These are phyloP conservation scores for Ganoderma lingzhi DNA, from an alignment of 1,284 basidiomycete genomes.

Conservation along the genomic window DNA sequence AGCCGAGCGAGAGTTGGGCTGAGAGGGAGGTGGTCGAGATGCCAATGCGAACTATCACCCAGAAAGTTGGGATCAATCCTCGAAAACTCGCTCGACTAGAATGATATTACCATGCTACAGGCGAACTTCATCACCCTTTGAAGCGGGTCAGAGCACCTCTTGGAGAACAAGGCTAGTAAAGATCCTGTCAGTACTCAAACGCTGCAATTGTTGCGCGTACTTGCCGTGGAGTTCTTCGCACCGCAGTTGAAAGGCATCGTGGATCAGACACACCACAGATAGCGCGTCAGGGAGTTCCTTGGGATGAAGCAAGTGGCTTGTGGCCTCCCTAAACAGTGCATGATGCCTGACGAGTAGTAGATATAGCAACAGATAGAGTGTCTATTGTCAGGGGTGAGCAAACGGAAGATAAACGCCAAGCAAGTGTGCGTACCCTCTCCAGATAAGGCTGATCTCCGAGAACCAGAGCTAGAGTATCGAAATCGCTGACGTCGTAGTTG, in stretches of 20 bases:
- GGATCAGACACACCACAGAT: background rate
- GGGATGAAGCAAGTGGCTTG: background rate
- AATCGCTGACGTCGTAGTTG: background rate
- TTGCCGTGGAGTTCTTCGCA: constrained; percentile 1
- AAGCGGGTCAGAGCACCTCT: background rate
- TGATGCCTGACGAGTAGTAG: background rate
- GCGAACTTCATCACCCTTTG: background rate
- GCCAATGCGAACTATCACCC: background rate
- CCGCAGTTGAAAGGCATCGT: background rate
- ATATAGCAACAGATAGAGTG: background rate
- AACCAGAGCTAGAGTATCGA: background rate
- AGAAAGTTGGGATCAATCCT: background rate
- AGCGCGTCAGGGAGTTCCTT: background rate
- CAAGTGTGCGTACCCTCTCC: background rate
- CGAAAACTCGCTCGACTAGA: background rate
- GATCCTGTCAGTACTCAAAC: background rate
- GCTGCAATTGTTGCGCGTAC: background rate
- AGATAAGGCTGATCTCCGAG: background rate
- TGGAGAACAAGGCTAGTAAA: background rate
- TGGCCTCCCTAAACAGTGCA: background rate
- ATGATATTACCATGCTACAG: background rate
- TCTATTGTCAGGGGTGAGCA: background rate
- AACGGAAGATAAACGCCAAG: background rate
- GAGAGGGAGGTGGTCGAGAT: background rate
- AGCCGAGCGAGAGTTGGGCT: background rate